These are phyloP conservation scores for Debaryomycetaceae sp. DNA, from an alignment of 1,139 yeast genomes.

Conservation along the genomic window DNA sequence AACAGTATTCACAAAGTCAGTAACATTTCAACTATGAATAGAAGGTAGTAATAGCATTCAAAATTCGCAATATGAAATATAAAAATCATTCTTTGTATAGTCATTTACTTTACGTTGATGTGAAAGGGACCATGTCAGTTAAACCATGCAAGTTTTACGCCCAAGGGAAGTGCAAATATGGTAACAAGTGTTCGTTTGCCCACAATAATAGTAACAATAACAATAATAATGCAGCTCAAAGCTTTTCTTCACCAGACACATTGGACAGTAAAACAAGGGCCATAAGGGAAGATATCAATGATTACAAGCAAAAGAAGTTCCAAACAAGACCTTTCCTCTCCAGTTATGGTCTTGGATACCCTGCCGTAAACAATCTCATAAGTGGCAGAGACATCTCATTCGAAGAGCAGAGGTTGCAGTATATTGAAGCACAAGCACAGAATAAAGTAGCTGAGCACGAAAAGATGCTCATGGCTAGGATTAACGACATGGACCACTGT, in stretches of 20 bases:
- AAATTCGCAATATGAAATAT: neutral
- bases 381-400: conserved; percentile 52
- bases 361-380: conserved; percentile 36
- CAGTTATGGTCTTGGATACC: conserved; percentile 23
- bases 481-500: conserved; percentile 47
- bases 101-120: neutral
- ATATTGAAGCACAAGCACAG: conserved; percentile 36
- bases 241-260: conserved; percentile 8
- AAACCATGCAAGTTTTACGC: conserved; percentile 16
- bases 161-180: conserved; percentile 21
- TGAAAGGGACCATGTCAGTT: neutral
- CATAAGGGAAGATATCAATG: conserved; percentile 13
- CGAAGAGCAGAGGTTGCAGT: conserved; percentile 53
- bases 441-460: conserved; percentile 38
- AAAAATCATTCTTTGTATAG: neutral
- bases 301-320: conserved; percentile 7
- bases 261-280: conserved; percentile 9
- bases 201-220: conserved; percentile 12
- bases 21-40: too few relatives aligned
- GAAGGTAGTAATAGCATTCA: neutral
- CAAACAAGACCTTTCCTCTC: conserved; percentile 19
- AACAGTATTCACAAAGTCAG: conserved; percentile 6
- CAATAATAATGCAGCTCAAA: conserved; percentile 6
- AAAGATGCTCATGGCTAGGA: conserved; percentile 35
- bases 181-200: conserved; percentile 18